phyloP scores from a whole-genome alignment of 441 rosid genomes.

The Erodium texanum region DNA sequence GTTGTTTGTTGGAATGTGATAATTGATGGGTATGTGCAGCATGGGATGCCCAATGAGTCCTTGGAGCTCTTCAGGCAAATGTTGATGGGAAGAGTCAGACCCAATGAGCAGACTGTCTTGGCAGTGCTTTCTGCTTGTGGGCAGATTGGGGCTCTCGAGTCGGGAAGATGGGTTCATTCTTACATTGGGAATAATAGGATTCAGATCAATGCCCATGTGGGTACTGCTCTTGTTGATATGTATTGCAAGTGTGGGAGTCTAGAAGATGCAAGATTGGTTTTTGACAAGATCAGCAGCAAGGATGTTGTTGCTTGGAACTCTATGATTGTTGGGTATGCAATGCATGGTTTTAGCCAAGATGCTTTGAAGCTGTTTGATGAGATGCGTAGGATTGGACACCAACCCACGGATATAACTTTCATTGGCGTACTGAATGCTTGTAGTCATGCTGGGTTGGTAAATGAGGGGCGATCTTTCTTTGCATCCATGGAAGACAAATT shows the following conservation, averaged over 20 bases:
- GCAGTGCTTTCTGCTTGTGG: slow-evolving; percentile 57
- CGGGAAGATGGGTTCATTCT: slow-evolving; percentile 61
- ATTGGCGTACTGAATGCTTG: slow-evolving; percentile 35
- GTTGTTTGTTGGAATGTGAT: slow-evolving; percentile 71
- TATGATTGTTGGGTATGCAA: slow-evolving; percentile 50
- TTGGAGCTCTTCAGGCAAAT: slow-evolving; percentile 44
- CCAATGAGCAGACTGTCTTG: slow-evolving; percentile 47
- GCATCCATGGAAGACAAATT: slow-evolving; percentile 34
- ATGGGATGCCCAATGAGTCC: slow-evolving; percentile 40
- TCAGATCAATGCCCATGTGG: slow-evolving; percentile 39
- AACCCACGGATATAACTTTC: slow-evolving; percentile 33
- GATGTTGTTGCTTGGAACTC: slow-evolving; percentile 60
- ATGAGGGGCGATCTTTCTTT: slow-evolving; percentile 35
- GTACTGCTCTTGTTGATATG: slow-evolving; percentile 53
- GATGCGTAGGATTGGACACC: slow-evolving; percentile 29
- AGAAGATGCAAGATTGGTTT: slow-evolving; percentile 48
- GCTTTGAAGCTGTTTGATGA: slow-evolving; percentile 36
- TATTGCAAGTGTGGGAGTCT: slow-evolving; percentile 57
- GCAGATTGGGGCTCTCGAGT: slow-evolving; percentile 54
- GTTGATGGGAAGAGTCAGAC: slow-evolving; percentile 30
- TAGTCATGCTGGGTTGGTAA: slow-evolving; percentile 34
- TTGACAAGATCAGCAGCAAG: slow-evolving; percentile 33
- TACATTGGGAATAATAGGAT: slow-evolving; percentile 36
- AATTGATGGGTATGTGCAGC: slow-evolving; percentile 62
- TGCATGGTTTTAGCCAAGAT: slow-evolving; percentile 42